A percentile compares a stretch with the other conserved stretches of the same genome.
These are phyloP conservation scores for Penicillium bovifimosum DNA, from an alignment of 495 filamentous ascomycete species.

Conservation along the genomic window DNA sequence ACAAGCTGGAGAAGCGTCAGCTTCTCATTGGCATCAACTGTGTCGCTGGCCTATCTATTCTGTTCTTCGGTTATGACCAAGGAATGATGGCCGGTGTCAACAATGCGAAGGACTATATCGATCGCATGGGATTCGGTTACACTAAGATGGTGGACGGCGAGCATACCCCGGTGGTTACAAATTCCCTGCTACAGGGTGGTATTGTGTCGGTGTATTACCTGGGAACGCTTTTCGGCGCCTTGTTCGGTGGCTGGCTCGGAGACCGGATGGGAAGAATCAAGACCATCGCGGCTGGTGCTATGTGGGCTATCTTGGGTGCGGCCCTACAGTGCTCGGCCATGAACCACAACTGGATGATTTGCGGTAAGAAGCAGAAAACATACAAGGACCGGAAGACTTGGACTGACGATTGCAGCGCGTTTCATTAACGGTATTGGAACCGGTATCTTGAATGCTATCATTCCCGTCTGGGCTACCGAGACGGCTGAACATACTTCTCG, in stretches of 20 bases:
- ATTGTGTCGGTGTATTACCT: slow-evolving; percentile 68
- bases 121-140: slow-evolving; percentile 62
- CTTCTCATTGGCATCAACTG: slow-evolving; percentile 62
- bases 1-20: slow-evolving; percentile 55
- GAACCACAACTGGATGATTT: slow-evolving; percentile 68
- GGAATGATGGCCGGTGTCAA: slow-evolving; percentile 77
- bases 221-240: slow-evolving; percentile 56
- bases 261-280: slow-evolving; percentile 59
- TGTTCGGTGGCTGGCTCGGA: slow-evolving; percentile 56
- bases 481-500: slow-evolving; percentile 62
- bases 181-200: slow-evolving; percentile 61
- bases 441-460: slow-evolving; percentile 65
- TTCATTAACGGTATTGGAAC: slow-evolving; percentile 65
- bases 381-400: background rate
- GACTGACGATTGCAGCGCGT: slow-evolving; percentile 41
- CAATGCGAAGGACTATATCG: slow-evolving; percentile 57
- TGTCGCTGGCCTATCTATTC: slow-evolving; percentile 55
- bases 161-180: slow-evolving; percentile 48
- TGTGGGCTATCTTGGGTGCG: slow-evolving; percentile 55
- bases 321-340: slow-evolving; percentile 56
- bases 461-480: slow-evolving; percentile 69
- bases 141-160: slow-evolving; percentile 42
- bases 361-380: slow-evolving; percentile 37
- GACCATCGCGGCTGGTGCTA: slow-evolving; percentile 51
- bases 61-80: slow-evolving; percentile 63